Evolutionary conservation across 768 basidiomycete species (phyloP).

Genomic region (Mycena haematopus): DNA sequence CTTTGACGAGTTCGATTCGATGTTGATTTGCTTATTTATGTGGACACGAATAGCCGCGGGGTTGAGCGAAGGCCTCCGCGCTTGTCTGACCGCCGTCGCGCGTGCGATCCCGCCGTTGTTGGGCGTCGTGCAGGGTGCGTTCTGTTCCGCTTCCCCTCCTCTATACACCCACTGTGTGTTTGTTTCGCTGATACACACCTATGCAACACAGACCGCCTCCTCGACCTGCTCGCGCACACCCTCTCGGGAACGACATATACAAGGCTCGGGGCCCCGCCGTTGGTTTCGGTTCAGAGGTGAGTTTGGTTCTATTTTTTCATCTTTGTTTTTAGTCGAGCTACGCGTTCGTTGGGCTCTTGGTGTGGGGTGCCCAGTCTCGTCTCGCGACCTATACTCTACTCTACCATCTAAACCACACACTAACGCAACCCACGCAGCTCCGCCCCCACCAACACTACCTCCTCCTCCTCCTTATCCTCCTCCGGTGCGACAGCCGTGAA

Average conservation of each 20-base stretch:
- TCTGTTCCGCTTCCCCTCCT: background rate
- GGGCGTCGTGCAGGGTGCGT: constrained; percentile 87
- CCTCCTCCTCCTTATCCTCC: background rate
- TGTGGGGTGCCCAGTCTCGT: too few species aligned
- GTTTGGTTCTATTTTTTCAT: background rate
- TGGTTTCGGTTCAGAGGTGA: background rate
- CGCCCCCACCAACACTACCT: background rate
- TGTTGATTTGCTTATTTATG: too few species aligned
- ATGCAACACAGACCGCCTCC: constrained; percentile 82
- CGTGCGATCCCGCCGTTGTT: constrained; percentile 88
- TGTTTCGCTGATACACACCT: too few species aligned
- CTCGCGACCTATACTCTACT: too few species aligned
- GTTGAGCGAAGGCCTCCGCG: constrained; percentile 84
- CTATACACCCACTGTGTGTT: too few species aligned
- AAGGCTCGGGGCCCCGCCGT: constrained; percentile 81
- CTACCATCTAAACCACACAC: background rate
- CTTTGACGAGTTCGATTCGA: too few species aligned
- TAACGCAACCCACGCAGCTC: background rate
- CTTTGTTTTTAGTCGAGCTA: too few species aligned
- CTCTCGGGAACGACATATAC: constrained; percentile 86
- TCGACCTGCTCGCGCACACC: constrained; percentile 85
- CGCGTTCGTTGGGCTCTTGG: too few species aligned
- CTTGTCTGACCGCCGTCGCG: constrained; percentile 84
- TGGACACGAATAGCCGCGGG: constrained; percentile 62
- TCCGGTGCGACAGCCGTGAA: constrained; percentile 25